Evolutionary conservation across 2,329 filamentous ascomycete genomes (phyloP), one percentile per base, ranked within the genome.

Genomic region (Ceratocystis diversiconidia): DNA sequence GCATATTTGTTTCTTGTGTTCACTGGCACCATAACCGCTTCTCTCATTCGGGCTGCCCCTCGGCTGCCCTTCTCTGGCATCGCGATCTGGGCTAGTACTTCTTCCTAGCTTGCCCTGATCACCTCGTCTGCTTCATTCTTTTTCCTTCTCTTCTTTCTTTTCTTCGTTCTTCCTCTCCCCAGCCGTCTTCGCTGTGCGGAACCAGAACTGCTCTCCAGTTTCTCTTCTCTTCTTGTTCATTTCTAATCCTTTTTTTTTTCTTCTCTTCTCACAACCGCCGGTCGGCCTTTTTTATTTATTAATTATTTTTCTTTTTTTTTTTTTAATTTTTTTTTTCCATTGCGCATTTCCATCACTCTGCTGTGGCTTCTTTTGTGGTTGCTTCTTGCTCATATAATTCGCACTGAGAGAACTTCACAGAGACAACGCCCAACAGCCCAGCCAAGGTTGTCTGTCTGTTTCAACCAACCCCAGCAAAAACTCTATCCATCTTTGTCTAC

Each of bases 211-310:
- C 63, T 64, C 62, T 61, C 17, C 61, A 61, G 43, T 48, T 61
- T 50, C 25, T 57, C n/a, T 65, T 50, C 60, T 65, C 41, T 62
- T 65, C 59, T 65, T 65, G 15, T 63, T 48, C 59, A 7, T n/a
- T 62, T 63, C 59, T 52, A 32, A 36, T 22, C 52, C 61, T 22
- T 41, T 30, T 63, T 28, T 63, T 46, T 36, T 55, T 15, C 43
- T 19, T 48, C 22, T 63, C 15, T 46, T 46, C 15, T 57, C 25
- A 30, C 44, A 55, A 60, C 61, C 59, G 64, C 63, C 55, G 61
- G 62, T 61, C 63, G 60, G 64, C 59, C 22, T 65, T 57, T 64
- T 62, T 59, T 67, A 36, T 64, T 65, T 60, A 36, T 22, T 64
- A 12, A 50, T 50, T 50, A 12, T 10, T 50, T 50, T 61, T 55